phyloP scores from a whole-genome alignment of 176 grass and related monocot genomes.

The bread wheat (Triticum aestivum) region IWGSC_CS_RefSeq_v2.1 NC_057797.1:201650182-201650681 shows the following conservation, averaged over 20 bases:
- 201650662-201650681: slow-evolving; percentile 26
- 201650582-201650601: slow-evolving; percentile 71
- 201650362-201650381: background rate
- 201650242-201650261: slow-evolving; percentile 84
- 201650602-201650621: slow-evolving; percentile 88
- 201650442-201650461: background rate
- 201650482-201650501: background rate
- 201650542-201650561: slow-evolving; percentile 78
- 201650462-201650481: background rate
- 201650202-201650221: slow-evolving; percentile 72
- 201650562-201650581: slow-evolving; percentile 83
- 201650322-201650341: background rate
- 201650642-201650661: slow-evolving; percentile 23
- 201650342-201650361: background rate
- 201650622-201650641: slow-evolving; percentile 66
- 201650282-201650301: slow-evolving; percentile 55
- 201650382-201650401: background rate
- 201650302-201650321: background rate
- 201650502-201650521: background rate
- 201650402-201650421: background rate
- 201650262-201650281: slow-evolving; percentile 84
- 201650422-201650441: background rate
- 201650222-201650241: slow-evolving; percentile 72
- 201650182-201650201: slow-evolving; percentile 43
- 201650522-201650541: slow-evolving; percentile 61